phyloP scores from a whole-genome alignment of 139 green algal species.

The Chlamydomonas urium region DNA sequence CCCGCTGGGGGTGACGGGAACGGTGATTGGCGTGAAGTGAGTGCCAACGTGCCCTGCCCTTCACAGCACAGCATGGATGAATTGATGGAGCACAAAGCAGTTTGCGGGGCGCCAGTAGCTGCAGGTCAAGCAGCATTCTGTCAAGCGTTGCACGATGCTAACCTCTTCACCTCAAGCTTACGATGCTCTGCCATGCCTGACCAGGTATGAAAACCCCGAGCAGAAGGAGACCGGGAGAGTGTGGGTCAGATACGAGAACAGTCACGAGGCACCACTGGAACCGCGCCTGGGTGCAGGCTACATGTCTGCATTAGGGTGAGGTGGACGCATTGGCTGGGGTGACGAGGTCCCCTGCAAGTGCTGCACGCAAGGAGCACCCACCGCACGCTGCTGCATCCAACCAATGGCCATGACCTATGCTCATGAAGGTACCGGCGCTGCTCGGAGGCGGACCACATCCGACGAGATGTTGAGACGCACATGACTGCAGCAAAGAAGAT shows the following conservation, averaged over 20 bases:
- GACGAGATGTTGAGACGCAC: constrained; percentile 30
- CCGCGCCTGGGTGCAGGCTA: constrained; percentile 35
- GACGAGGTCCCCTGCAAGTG: neutral
- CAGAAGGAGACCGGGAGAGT: constrained; percentile 41
- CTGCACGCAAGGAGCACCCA: too few relatives aligned
- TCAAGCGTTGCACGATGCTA: too few relatives aligned
- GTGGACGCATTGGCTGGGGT: neutral
- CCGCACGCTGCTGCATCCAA: too few relatives aligned
- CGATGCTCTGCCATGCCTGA: too few relatives aligned
- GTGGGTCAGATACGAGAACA: constrained; percentile 52
- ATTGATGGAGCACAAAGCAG: too few relatives aligned
- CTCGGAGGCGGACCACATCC: constrained; percentile 48
- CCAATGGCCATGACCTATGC: neutral
- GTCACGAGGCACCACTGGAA: constrained; percentile 50
- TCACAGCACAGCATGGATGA: too few relatives aligned
- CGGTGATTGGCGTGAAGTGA: constrained; percentile 52
- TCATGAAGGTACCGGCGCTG: constrained; percentile 40
- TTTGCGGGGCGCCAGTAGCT: too few relatives aligned
- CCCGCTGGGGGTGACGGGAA: constrained; percentile 44
- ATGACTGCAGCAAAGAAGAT: constrained; percentile 5
- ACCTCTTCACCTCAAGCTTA: too few relatives aligned
- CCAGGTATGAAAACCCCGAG: constrained; percentile 44
- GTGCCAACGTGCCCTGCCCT: constrained; percentile 15
- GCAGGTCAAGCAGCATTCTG: too few relatives aligned
- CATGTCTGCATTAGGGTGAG: constrained; percentile 31